Evolutionary conservation across 148 eudicot genomes (phyloP), one percentile per base, ranked within the genome.

Genomic region (Cornus kousa): DNA sequence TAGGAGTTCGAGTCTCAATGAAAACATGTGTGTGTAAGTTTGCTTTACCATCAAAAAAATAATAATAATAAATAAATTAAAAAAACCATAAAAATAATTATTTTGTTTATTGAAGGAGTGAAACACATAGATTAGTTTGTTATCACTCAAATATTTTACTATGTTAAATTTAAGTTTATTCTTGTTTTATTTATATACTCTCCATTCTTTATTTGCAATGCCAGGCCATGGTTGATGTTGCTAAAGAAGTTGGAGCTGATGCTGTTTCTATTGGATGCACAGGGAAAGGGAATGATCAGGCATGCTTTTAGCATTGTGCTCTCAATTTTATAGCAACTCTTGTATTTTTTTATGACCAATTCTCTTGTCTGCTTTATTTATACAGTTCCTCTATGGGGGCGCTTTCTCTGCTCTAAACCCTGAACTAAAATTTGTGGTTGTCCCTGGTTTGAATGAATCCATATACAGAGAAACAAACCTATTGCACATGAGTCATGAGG

Each of bases 211-310:
- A 73, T 32, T 72, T 33, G 31, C 23, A 68, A 73, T 83, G 73
- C 59, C 87, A 95, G 99, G 99, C 99, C 62, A 95, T 93, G 97
- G 99, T 95, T 80, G 97, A 95, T 85, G 89, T 91, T 79, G 99
- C 99, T 69, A 89, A 81, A 85, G 99, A 95, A 87, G 99, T 95
- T 73, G 99, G 99, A 79, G 99, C 99, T 72, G 99, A 95, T 81
- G 97, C 99, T 70, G 99, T 95, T 80, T 77, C 97, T 80, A 97
- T 93, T 91, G 98, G 98, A 39, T 95, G 98, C 81, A 95, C 98
- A 0, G 97, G 98, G 70, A 95, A 95, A 85, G 98, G 98, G 87
- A 95, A 95, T 78, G 98, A 95, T 84, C 98, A 95, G 90, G 97
- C 77, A 85, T 81, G 81, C 67, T 53, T 53, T 71, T 50, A 62